Evolutionary conservation across 1,284 basidiomycete genomes (phyloP).

Genomic region (Coniophora puteana): DNA sequence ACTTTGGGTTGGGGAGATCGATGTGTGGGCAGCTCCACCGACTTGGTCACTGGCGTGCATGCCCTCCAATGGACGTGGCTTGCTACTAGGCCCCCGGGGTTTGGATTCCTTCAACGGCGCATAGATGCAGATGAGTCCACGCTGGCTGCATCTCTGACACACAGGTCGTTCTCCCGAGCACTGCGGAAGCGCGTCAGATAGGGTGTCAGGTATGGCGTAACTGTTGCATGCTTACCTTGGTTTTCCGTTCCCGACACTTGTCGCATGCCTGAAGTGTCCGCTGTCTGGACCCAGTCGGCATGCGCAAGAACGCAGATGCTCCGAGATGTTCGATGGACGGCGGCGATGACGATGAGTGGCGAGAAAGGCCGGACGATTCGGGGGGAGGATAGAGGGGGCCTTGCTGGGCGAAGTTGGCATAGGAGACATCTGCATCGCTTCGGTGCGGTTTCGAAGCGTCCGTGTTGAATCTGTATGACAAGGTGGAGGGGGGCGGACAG

Average conservation of each 20-base stretch:
- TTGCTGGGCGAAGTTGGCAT: neutral
- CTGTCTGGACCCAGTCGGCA: constrained; percentile 39
- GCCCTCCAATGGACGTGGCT: neutral
- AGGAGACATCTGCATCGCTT: constrained; percentile 1
- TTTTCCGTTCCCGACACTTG: constrained; percentile 55
- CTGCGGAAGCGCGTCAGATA: constrained; percentile 23
- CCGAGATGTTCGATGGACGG: constrained; percentile 16
- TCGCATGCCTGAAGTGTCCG: constrained; percentile 54
- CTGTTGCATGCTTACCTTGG: constrained; percentile 39
- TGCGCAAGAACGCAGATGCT: too few relatives aligned
- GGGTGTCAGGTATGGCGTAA: neutral
- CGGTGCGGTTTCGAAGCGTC: neutral
- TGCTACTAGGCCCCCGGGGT: neutral
- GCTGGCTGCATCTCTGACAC: constrained; percentile 43
- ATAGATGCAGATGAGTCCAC: constrained; percentile 48
- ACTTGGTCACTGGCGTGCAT: neutral
- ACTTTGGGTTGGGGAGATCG: neutral
- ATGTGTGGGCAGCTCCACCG: neutral
- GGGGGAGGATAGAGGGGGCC: constrained; percentile 1
- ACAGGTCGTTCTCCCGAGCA: constrained; percentile 51
- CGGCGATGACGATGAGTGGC: neutral
- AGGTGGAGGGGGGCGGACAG: too few relatives aligned
- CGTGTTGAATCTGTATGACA: neutral
- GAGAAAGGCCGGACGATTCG: neutral
- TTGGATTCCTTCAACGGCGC: constrained; percentile 14